Evolutionary conservation across 2,329 filamentous ascomycete species (phyloP), one percentile per base, ranked within the genome.

Genomic region (Trichoderma pleuroti): DNA sequence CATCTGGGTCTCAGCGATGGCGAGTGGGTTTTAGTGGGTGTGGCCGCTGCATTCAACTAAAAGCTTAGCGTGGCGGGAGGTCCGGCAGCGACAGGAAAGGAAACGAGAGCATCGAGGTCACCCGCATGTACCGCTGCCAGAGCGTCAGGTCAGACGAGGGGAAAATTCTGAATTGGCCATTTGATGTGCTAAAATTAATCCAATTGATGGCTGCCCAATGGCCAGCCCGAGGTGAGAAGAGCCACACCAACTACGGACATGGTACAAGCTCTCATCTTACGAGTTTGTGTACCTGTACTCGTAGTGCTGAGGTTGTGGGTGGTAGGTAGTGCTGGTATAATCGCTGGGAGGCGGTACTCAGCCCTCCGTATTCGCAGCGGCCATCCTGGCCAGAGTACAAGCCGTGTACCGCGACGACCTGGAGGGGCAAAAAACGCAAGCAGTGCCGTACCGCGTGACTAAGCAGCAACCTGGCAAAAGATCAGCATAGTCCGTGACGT

Each of bases 61-160:
- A 77, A 71, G 71, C 66, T 71, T 78, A 77, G 76, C 74, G 76
- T 70, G 72, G 76, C 76, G 76, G 76, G 75, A 77, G 72, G 76
- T 75, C 76, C 71, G 71, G 71, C 70, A 71, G 52, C 71, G 68
- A 49, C n/a, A 11, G 21, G 10, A 49, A n/a, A n/a, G 42, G n/a
- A 11, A 21, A 39, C 11, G 18, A 11, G 10, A 5, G 26, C 5
- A 28, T 28, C 26, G 46, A 52, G n/a, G 46, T 52, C 46, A 36
- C 32, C 32, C 14, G 57, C 26, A 39, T 26, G 59, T 62, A 62
- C 59, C 59, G 12, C 34, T 9, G 59, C 59, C 8, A 42, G 59
- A 28, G 46, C 46, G 46, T 52, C 46, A 52, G 46, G 46, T 52
- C 46, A 52, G 46, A 52, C 46, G 46, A 52, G 46, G 46, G 61